These are phyloP conservation scores for Pterulicium gracile DNA, from an alignment of 1,284 basidiomycete species.

Conservation along the genomic window DNA sequence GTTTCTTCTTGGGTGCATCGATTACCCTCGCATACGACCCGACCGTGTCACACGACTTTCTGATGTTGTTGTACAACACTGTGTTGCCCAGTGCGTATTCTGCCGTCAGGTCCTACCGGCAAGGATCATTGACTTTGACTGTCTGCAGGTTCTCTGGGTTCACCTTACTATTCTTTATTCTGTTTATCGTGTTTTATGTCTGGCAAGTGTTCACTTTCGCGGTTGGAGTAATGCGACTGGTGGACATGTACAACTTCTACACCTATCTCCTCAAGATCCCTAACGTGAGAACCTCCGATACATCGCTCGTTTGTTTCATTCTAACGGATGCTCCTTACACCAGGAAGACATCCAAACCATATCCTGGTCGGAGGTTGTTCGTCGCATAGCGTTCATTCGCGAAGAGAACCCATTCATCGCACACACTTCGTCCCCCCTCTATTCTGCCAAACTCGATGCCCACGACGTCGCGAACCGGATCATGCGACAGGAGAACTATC, in stretches of 20 bases:
- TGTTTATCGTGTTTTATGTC: slow-evolving; percentile 74
- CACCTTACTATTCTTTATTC: slow-evolving; percentile 71
- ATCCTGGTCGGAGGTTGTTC: slow-evolving; percentile 91
- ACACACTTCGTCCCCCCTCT: slow-evolving; percentile 55
- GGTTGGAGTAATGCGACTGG: slow-evolving; percentile 59
- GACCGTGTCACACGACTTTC: slow-evolving; percentile 56
- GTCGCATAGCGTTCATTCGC: slow-evolving; percentile 79
- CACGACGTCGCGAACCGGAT: slow-evolving; percentile 96
- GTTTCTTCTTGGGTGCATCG: slow-evolving; percentile 90
- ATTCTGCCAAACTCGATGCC: slow-evolving; percentile 81
- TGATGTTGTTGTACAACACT: slow-evolving; percentile 72
- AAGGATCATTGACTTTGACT: slow-evolving; percentile 9
- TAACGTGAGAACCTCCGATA: slow-evolving; percentile 32
- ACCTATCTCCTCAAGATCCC: slow-evolving; percentile 67
- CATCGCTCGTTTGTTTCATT: slow-evolving; percentile 6
- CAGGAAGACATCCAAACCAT: slow-evolving; percentile 96
- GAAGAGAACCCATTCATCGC: slow-evolving; percentile 85
- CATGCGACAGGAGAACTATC: slow-evolving; percentile 95
- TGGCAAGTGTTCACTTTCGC: slow-evolving; percentile 62
- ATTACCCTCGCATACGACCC: slow-evolving; percentile 72
- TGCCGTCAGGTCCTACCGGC: background rate
- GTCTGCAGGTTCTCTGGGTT: slow-evolving; percentile 67
- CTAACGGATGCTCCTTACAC: background rate
- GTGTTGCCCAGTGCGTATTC: slow-evolving; percentile 62
- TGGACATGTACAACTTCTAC: slow-evolving; percentile 92